Evolutionary conservation across 768 basidiomycete genomes (phyloP), one percentile per base, ranked within the genome.

Genomic region (Trametes coccinea): DNA sequence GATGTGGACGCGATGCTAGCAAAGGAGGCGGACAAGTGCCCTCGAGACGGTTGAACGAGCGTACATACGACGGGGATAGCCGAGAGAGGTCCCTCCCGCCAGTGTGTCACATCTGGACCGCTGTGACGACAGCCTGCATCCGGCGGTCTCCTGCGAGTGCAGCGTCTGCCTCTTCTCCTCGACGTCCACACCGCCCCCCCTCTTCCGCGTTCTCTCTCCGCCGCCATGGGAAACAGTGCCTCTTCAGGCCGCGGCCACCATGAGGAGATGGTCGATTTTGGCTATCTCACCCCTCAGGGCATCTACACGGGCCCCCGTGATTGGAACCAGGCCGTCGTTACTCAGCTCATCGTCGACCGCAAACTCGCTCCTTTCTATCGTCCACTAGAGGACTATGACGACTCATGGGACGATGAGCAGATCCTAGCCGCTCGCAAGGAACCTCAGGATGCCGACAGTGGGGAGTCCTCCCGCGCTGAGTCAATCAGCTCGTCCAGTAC

Each of bases 301-400:
- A 84, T 94, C 64, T 95, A 95, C 78, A 87, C 90, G 17, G 90
- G 88, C 27, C 77, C 83, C 48, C 82, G 83, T 70, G 95, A 98
- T 76, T 98, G 94, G 89, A 94, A 93, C 72, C 91, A 95, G 67
- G 74, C 84, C 56, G 77, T 92, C 61, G 95, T 96, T 64, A 87
- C 90, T 62, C 88, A 92, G 75, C 84, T 96, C 71, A 94, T 99
- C 73, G 78, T 88, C 69, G 88, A 92, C 67, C 87, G 93, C 73
- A 88, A 84, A 69, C 84, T 99, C 44, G 94, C 95, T 0, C 97
- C 97, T 1, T 98, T 98, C 77, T 98, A 98, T 74, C 85, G 94
- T 39, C 96, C 97, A 11, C 80, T 99, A 46, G 94, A 97, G 72
- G 96, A 98, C 65, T 97, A 91, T 72, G 87, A 90, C 34, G 88